Evolutionary conservation across 441 rosid species (phyloP), one percentile per base, ranked within the genome.

Genomic region (Cnidoscolus chayamansa): DNA sequence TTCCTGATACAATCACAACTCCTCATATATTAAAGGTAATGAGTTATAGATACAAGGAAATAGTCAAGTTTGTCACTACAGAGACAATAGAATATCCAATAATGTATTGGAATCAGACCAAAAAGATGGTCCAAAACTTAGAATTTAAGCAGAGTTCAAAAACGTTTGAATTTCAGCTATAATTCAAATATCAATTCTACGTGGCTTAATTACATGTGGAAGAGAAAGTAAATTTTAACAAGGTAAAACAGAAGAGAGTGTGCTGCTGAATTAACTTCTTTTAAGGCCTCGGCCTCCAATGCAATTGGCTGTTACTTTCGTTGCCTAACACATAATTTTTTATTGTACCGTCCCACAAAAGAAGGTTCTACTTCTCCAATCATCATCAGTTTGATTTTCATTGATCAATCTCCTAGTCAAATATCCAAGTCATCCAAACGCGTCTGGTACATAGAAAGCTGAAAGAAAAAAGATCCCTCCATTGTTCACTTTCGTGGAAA

Each of bases 341-440:
- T 17, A 43, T 7, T 4, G 53, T 0, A 3, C 15, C 13, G 50
- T 12, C 74, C 15, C 40, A 31, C 15, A 51, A 72, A 20, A 13
- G 60, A 35, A 6, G 19, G 37, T 50, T n/a, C 49, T 53, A 13
- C 1, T 20, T 0, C 2, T 11, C 0, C 20, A 32, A 57, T 51
- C 15, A n/a, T 40, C 2, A 0, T 17, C n/a, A 4, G 53, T 32
- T 19, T 32, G 2, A 12, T 12, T 32, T 15, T 15, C 7, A 31
- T 31, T 16, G 1, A 32, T 0, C 1, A 19, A 35, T 35, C 65
- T 57, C 20, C 5, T 2, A 25, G 56, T 65, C 68, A 65, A 65
- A 1, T 25, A 12, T 65, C 69, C 13, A 65, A 65, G 19, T 30
- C 56, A 25, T 65, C 40, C 50, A 19, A 48, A 49, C 68, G 56